Conservation (phyloP, 2,329 filamentous ascomycete species). For the Didymella keratinophila region DNA sequence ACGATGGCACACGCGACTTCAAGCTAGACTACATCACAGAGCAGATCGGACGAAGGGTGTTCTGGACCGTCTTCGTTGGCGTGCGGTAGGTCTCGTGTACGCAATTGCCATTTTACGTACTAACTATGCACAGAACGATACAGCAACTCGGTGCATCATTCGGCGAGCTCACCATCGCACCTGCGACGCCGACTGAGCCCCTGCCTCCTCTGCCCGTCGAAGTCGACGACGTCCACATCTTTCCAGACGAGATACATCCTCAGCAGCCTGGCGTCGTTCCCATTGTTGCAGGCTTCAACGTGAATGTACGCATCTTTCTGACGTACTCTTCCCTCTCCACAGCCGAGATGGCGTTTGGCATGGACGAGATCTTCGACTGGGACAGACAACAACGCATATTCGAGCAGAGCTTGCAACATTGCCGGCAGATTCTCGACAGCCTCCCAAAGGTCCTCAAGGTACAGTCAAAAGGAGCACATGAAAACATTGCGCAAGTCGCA, state of each 20-base stretch:
- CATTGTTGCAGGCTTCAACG: conserved; percentile 80
- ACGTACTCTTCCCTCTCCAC: conserved; percentile 81
- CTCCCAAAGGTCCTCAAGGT: conserved; percentile 75
- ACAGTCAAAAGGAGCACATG: conserved; percentile 52
- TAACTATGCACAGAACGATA: conserved; percentile 65
- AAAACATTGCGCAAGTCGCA: conserved; percentile 34
- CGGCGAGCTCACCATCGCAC: conserved; percentile 76
- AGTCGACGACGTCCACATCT: conserved; percentile 84
- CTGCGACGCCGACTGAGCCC: conserved; percentile 75
- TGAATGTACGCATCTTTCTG: conserved; percentile 77
- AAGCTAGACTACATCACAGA: conserved; percentile 56
- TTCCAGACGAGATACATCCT: conserved; percentile 71
- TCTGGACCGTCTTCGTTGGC: conserved; percentile 82
- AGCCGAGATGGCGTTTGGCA: conserved; percentile 83
- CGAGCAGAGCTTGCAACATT: conserved; percentile 72
- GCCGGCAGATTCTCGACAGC: conserved; percentile 72
- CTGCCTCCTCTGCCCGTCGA: conserved; percentile 83
- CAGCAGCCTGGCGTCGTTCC: conserved; percentile 75
- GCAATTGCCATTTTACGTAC: conserved; percentile 65
- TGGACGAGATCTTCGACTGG: conserved; percentile 78
- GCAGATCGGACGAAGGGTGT: conserved; percentile 69
- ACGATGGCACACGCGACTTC: conserved; percentile 49
- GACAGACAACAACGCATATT: conserved; percentile 77
- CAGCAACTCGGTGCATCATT: conserved; percentile 77
- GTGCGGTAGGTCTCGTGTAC: conserved; percentile 64